Evolutionary conservation across 1,139 yeast species (phyloP), one percentile per base, ranked within the genome.

Genomic region (Kodamaea arcana): DNA sequence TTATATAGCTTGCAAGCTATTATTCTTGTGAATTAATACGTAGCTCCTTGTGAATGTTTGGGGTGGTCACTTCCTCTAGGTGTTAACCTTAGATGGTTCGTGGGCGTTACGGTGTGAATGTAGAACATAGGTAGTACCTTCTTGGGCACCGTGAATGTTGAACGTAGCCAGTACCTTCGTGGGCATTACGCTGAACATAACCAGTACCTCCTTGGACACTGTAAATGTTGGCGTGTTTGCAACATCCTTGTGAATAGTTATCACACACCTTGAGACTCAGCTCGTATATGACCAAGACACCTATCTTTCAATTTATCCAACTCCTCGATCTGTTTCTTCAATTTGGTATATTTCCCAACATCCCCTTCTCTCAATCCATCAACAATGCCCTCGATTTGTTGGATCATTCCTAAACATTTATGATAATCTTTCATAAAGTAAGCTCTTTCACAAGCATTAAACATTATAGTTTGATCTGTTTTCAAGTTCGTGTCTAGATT

Each of bases 371-470:
- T 52, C 4, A 64, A 27, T 18, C 27, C 55, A 3, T 51, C 60
- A 32, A 64, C 65, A 4, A 63, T 39, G 7, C 15, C 30, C 36
- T 63, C 68, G 1, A 61, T 69, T 14, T 32, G 40, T 11, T 42
- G 32, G n/a, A 64, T 52, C 33, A 65, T 42, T 30, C 48, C 53
- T 29, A 72, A 50, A 44, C 85, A 79, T 29, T 59, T 54, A 0
- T 40, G 21, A 45, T 73, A 80, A 23, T 73, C 58, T 32, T 70
- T 57, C 31, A 58, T 49, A 49, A 60, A 80, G 46, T 77, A 80
- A 1, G 75, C 62, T 43, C 72, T 58, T 44, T 79, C 79, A 39
- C 75, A 59, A 1, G 70, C 72, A 43, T 66, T 68, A 20, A 69
- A 47, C 34, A 66, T 46, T 28, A 48, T 52, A 10, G 56, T 60